Evolutionary conservation across 2,329 filamentous ascomycete genomes (phyloP), one percentile per base, ranked within the genome.

Genomic region (Fusarium nodosum): DNA sequence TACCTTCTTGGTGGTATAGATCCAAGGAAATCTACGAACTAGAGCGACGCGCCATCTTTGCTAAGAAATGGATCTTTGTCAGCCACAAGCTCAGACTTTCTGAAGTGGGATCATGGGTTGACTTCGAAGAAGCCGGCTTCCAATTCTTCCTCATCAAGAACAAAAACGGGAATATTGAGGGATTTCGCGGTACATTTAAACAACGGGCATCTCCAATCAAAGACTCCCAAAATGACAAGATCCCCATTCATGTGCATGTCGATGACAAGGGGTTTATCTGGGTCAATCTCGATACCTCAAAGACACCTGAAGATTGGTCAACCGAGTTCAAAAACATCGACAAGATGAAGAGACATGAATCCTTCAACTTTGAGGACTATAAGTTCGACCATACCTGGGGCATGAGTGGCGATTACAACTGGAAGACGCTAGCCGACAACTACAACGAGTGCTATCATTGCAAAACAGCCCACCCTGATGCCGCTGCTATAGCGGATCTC

Each of bases 251-350:
- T 56, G 78, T 85, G 2, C 82, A 85, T 54, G 70, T 87, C 24
- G 85, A 88, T 71, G 68, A 64, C 24, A 83, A 82, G 20, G 85
- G 85, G 12, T 88, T 88, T 71, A 78, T 88, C 50, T 89, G 85
- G 84, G 80, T 88, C 36, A 89, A 89, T 65, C 75, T 89, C 30
- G 85, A 88, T 42, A 74, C 79, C 8, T 70, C 66, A 2, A 79
- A 78, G 53, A 77, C 75, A 60, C 85, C 79, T 0, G 83, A 85
- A 56, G 82, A 82, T 1, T 88, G 85, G 84, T 76, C 79, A 42
- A 80, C 84, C 2, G 83, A 87, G 62, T 63, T 63, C 30, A 47
- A 31, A 7, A 26, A 47, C 20, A 47, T 62, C 2, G 57, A 87
- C 48, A 69, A 76, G n/a, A 82, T 85, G 64, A 69, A 78, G 3